phyloP scores from a whole-genome alignment of 345 rosid genomes.

The Aquilaria sinensis region DNA sequence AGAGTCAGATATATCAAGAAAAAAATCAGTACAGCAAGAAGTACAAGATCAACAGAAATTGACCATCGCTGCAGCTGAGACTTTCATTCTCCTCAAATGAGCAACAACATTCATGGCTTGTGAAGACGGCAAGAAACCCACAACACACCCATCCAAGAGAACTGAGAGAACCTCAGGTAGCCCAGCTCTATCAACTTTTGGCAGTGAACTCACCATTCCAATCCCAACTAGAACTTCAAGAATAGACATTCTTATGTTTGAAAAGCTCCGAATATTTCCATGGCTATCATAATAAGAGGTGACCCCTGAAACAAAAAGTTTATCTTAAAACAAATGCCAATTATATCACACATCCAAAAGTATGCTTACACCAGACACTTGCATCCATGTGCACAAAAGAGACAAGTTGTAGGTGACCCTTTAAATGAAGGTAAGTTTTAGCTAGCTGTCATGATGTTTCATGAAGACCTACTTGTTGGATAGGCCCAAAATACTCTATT shows the following conservation, averaged over 20 bases:
- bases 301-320: constrained; percentile 45
- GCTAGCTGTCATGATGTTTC: no score
- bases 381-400: not conserved
- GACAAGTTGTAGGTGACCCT: not conserved
- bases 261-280: constrained; percentile 70
- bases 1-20: not conserved
- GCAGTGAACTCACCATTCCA: constrained; percentile 82
- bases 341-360: not conserved
- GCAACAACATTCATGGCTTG: constrained; percentile 58
- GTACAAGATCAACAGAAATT: constrained; percentile 16
- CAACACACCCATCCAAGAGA: constrained; percentile 89
- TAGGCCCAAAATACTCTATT: no score
- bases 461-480: no score
- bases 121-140: constrained; percentile 56
- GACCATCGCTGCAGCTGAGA: constrained; percentile 72
- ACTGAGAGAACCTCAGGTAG: constrained; percentile 78
- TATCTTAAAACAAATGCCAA: not conserved
- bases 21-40: not conserved
- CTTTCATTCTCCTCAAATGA: constrained; percentile 78
- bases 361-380: not conserved
- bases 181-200: constrained; percentile 75
- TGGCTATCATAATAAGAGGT: constrained; percentile 73
- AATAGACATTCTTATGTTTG: constrained; percentile 52
- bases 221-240: constrained; percentile 59
- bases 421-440: not conserved